A percentile compares a stretch with the other conserved stretches of the same genome.
Evolutionary conservation across 2,329 filamentous ascomycete species (phyloP).

Genomic region (Penicillium fuscoglaucum): DNA sequence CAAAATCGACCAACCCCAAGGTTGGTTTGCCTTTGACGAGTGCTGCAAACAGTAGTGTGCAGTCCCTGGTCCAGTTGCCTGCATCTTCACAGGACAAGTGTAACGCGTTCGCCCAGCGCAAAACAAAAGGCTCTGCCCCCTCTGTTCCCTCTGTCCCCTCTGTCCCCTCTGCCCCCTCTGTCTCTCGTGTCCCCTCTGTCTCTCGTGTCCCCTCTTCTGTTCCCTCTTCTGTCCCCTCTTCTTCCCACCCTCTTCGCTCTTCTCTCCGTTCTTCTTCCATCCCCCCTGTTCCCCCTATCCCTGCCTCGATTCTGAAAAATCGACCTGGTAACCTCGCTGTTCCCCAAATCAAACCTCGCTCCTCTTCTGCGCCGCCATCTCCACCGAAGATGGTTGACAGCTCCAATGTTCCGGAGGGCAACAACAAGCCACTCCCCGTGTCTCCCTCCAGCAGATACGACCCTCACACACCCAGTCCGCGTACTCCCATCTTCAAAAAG

Average conservation of each 20-base stretch:
- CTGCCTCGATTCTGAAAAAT: neutral
- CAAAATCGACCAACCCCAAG: neutral
- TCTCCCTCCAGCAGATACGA: neutral
- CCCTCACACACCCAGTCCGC: neutral
- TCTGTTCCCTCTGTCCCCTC: neutral
- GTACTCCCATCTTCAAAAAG: neutral
- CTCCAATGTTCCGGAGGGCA: neutral
- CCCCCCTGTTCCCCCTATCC: neutral
- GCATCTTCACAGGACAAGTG: neutral
- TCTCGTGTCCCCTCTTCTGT: neutral
- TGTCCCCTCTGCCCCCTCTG: too few species aligned
- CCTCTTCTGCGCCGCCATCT: neutral
- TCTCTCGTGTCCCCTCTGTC: too few species aligned
- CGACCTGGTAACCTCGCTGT: neutral
- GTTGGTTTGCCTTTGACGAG: neutral
- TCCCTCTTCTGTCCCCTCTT: too few species aligned
- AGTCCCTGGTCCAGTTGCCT: neutral
- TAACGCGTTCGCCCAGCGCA: neutral
- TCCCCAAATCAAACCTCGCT: neutral
- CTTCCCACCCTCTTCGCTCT: neutral
- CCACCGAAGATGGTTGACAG: neutral
- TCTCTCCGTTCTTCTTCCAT: neutral
- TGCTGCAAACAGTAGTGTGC: neutral
- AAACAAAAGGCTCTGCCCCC: neutral
- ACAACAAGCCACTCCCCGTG: conserved; percentile 3